Percentiles rank a stretch among this genome's conserved stretches.
phyloP scores from a whole-genome alignment of 78 protist species.

The Guillardia theta region DNA sequence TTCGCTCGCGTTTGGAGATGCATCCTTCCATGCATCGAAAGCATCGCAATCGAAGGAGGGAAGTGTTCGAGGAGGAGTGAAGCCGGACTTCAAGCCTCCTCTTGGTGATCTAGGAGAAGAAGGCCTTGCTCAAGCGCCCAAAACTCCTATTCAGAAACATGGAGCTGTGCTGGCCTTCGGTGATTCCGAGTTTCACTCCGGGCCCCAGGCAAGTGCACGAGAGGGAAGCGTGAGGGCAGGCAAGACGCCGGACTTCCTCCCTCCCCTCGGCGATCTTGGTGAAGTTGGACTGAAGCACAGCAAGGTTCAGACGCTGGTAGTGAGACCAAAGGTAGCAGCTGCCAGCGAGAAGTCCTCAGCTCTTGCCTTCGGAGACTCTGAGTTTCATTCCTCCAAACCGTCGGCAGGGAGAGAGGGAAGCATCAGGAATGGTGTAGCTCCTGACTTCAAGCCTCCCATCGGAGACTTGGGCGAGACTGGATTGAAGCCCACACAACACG shows the following conservation, averaged over 20 bases:
- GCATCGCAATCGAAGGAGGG: constrained; percentile 31
- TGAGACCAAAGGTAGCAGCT: not conserved
- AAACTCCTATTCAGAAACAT: not conserved
- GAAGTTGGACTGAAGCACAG: not conserved
- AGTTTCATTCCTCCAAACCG: not conserved
- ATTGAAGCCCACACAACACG: no score
- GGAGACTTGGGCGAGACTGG: not conserved
- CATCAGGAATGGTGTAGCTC: not conserved
- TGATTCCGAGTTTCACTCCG: not conserved
- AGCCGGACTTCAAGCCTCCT: not conserved
- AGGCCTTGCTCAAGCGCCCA: not conserved
- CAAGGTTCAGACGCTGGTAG: not conserved
- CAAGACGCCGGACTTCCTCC: not conserved
- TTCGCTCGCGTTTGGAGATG: constrained; percentile 7
- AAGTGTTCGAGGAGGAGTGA: not conserved
- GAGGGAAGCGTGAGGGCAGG: constrained; percentile 9
- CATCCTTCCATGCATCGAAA: not conserved
- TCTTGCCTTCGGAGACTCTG: not conserved
- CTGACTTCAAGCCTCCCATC: not conserved
- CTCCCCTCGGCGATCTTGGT: constrained; percentile 6
- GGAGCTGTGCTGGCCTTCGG: not conserved
- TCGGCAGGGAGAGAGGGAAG: not conserved
- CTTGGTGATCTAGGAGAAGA: not conserved
- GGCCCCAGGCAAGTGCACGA: not conserved
- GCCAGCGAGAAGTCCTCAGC: not conserved